Percentiles rank a stretch among this genome's conserved stretches.
phyloP scores from a whole-genome alignment of 257 asterid species.

The Hygrophila difformis region DNA sequence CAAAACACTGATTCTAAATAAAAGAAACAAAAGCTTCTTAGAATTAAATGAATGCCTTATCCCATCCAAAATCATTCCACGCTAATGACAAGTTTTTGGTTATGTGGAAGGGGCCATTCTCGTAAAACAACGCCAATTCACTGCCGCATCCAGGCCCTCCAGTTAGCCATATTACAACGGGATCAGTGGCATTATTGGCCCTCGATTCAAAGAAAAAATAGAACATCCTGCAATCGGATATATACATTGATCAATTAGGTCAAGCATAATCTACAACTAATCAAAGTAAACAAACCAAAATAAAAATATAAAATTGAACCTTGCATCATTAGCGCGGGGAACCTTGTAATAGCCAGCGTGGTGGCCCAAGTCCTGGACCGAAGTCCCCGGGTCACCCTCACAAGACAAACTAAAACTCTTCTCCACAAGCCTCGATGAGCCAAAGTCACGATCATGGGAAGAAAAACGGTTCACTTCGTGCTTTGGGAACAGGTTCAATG shows the following conservation, averaged over 20 bases:
- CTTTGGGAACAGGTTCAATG: too few species aligned
- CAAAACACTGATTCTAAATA: too few species aligned
- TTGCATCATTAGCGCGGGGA: constrained; percentile 44
- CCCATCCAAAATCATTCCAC: constrained; percentile 87
- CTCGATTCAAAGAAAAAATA: constrained; percentile 73
- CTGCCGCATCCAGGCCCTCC: constrained; percentile 94
- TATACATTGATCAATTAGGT: not conserved
- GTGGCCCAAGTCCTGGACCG: constrained; percentile 42
- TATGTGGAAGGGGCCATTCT: constrained; percentile 74
- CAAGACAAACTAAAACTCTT: too few species aligned
- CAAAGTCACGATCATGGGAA: too few species aligned
- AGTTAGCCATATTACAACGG: constrained; percentile 66
- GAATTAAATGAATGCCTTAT: constrained; percentile 60
- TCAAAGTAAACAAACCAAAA: not conserved
- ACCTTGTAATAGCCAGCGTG: constrained; percentile 66
- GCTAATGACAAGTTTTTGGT: constrained; percentile 38
- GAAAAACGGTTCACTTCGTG: too few species aligned
- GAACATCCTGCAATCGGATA: constrained; percentile 55
- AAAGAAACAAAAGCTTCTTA: too few species aligned
- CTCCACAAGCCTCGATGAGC: too few species aligned
- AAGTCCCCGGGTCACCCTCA: not conserved
- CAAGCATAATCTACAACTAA: too few species aligned
- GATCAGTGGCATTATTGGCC: constrained; percentile 31
- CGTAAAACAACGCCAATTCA: constrained; percentile 65
- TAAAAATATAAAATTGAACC: constrained; percentile 14